Base-by-base conservation (phyloP, 2,329 filamentous ascomycete genomes). In the Monilinia aucupariae region DNA sequence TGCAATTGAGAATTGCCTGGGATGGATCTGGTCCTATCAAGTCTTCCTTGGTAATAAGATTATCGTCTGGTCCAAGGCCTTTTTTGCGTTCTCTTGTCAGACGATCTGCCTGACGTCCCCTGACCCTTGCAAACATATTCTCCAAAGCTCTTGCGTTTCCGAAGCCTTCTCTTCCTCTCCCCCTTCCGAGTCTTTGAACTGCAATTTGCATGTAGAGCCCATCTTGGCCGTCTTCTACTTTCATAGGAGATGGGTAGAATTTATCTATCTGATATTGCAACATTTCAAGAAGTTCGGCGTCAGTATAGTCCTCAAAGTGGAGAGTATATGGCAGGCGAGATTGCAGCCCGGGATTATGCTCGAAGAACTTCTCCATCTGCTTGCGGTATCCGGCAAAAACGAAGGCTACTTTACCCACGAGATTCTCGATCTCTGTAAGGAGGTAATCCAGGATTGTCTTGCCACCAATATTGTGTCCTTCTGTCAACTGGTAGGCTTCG, bases 311-410 rank as follows among this genome's bases (percentile, higher is more conserved):
- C 0, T 81, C 76, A 62, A 92, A 93, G 49, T 82, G 79, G 69
- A 92, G 78, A 41, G 80, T 75, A 13, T 83, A 76, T 0, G 89
- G 89, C 45, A 93, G 86, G 0, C 89, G 84, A 66, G 87, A 90
- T 0, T 82, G 78, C 3, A 92, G 77, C 0, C 90, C 89, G 0
- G 85, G 85, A 51, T 92, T 92, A 65, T 92, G 88, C 0, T 82
- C 79, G 53, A 90, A 91, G 72, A 92, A 91, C 0, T 80, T 80
- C 68, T 92, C 88, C 89, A 93, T 92, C 66, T 89, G 80, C 67
- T 85, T 86, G 55, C 79, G 79, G 73, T 92, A 92, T 0, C 90
- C 89, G 0, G 89, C 89, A 3, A 93, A 76, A 0, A 92, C 79
- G 60, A 92, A 89, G 0, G 87, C 83, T 0, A 92, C 74, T 68